Evolutionary conservation across 768 basidiomycete species (phyloP).

Genomic region (Mycena polygramma): DNA sequence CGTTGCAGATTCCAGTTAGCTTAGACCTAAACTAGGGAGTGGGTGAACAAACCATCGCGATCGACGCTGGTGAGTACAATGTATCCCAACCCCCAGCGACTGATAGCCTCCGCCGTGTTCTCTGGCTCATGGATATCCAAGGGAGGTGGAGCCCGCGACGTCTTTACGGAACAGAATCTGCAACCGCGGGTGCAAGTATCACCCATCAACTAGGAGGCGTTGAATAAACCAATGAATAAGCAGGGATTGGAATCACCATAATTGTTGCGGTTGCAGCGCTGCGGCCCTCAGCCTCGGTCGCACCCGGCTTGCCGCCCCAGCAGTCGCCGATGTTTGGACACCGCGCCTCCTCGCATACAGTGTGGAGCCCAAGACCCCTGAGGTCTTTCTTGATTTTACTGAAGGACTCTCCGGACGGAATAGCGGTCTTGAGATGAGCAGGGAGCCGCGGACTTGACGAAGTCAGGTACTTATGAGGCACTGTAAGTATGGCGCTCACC

Average conservation of each 20-base stretch:
- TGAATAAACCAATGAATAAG: conserved; percentile 16
- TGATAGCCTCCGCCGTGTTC: conserved; percentile 97
- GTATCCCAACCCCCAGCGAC: conserved; percentile 97
- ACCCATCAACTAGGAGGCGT: conserved; percentile 86
- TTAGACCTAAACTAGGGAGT: conserved; percentile 9
- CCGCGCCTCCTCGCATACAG: conserved; percentile 98
- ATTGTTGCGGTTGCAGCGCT: conserved; percentile 96
- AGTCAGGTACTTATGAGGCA: conserved; percentile 3
- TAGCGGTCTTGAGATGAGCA: conserved; percentile 89
- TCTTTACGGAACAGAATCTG: conserved; percentile 97
- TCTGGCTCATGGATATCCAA: conserved; percentile 97
- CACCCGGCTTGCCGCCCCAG: conserved; percentile 89
- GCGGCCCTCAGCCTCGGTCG: conserved; percentile 77
- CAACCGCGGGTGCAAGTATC: conserved; percentile 99
- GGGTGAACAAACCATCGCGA: conserved; percentile 78
- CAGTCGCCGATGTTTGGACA: conserved; percentile 99
- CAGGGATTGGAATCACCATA: conserved; percentile 72
- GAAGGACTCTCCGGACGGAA: conserved; percentile 90
- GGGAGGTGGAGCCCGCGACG: conserved; percentile 88
- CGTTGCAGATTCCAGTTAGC: conserved; percentile 4
- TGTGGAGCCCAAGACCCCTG: conserved; percentile 90
- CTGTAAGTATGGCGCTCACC: conserved; percentile 55
- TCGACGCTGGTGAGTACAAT: conserved; percentile 98
- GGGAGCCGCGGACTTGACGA: conserved; percentile 83
- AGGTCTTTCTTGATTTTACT: conserved; percentile 96